Percentiles rank a stretch among this genome's conserved stretches.
Evolutionary conservation across 495 filamentous ascomycete genomes (phyloP).

Genomic region (Neurospora sp.): DNA sequence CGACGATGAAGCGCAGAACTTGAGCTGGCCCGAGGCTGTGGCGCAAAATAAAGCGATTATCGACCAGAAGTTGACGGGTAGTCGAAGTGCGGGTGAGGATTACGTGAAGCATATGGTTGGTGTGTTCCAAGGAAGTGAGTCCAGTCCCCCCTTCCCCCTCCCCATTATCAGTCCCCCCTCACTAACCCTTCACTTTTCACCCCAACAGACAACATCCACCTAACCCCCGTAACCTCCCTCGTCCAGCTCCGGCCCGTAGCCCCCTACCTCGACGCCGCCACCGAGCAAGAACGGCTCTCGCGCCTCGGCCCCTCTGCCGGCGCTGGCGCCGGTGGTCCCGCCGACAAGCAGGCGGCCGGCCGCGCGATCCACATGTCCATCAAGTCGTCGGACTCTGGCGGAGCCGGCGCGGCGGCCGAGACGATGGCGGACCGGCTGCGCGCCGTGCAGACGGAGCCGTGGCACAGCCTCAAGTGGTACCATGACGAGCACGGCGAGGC

Average conservation of each 20-base stretch:
- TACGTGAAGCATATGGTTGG: conserved; percentile 37
- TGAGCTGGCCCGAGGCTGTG: conserved; percentile 35
- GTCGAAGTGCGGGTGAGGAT: conserved; percentile 21
- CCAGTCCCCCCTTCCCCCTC: neutral
- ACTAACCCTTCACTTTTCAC: neutral
- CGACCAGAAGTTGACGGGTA: conserved; percentile 35
- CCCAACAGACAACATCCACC: conserved; percentile 33
- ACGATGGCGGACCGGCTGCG: too few relatives aligned
- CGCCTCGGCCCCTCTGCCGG: conserved; percentile 15
- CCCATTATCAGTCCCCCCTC: neutral
- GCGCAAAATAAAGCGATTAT: conserved; percentile 33
- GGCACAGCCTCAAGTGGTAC: conserved; percentile 31
- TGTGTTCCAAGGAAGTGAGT: conserved; percentile 37
- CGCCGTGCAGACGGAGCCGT: conserved; percentile 5
- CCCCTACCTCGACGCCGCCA: conserved; percentile 37
- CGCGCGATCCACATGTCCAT: too few relatives aligned
- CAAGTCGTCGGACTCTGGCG: too few relatives aligned
- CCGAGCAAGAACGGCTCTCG: conserved; percentile 32
- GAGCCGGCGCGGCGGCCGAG: too few relatives aligned
- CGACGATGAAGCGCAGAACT: conserved; percentile 16
- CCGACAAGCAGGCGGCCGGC: too few relatives aligned
- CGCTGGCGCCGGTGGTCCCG: neutral
- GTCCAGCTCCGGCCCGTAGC: conserved; percentile 36
- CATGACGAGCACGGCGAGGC: conserved; percentile 33
- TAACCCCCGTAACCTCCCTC: conserved; percentile 34